Evolutionary conservation across 164 flowering plant species (phyloP), one percentile per base, ranked within the genome.

Genomic region (Malania oleifera): DNA sequence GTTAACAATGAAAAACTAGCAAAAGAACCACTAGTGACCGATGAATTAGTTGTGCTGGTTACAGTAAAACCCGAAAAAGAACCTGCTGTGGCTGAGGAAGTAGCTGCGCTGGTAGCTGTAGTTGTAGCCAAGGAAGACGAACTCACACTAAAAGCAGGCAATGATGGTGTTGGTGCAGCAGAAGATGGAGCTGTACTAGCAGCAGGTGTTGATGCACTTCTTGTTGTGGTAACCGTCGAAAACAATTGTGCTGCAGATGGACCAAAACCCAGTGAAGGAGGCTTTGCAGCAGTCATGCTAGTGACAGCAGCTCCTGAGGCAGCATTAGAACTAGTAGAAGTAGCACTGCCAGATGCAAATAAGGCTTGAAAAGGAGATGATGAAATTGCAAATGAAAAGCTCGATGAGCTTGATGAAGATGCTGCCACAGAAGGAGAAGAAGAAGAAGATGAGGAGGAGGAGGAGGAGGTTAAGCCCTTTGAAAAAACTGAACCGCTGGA

Each of bases 1-100:
- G 69, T 57, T 3, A 82, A 45, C 53, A 79, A 34, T 0, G 82
- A 67, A 56, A 81, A 75, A 37, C 73, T 70, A 0, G 84, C 63
- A 41, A 75, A 67, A 37, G 84, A 31, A 56, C 74, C 48, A 35
- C 77, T 57, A 61, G 75, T 68, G 19, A 74, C 58, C 3, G 78
- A 37, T 12, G 77, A 55, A 35, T 75, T 52, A 52, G 78, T 18
- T 1, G 76, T 19, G 29, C 55, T 52, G 6, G 68, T 22, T 2
- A 47, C 61, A 20, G 59, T 52, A 64, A 74, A 68, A 50, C 73
- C 72, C 22, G 66, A 57, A 46, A 69, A 69, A 6, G 69, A 51
- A 17, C 63, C 40, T 5, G 44, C 14, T 19, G 49, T 27, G 18
- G 47, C 40, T 4, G 73, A 23, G 5, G 76, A 25, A 35, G 64